A percentile compares a stretch with the other conserved stretches of the same genome.
Conservation (phyloP, 2,329 filamentous ascomycete species). For the Fusarium albosuccineum region DNA sequence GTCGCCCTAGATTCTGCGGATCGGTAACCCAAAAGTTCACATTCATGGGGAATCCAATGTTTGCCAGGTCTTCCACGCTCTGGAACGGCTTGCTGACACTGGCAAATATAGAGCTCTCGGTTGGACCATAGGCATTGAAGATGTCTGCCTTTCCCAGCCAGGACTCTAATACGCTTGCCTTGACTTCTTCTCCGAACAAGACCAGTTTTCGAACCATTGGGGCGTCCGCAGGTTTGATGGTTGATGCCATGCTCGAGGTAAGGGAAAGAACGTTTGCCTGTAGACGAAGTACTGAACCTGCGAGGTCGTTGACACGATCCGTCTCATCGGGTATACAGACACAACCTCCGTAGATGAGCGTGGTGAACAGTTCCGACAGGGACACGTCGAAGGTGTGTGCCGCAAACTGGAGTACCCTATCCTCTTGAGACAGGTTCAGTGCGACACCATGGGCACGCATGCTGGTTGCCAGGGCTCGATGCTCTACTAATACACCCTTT, state of each 20-base stretch:
- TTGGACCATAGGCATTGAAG: no score
- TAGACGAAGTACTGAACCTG: constrained; percentile 7
- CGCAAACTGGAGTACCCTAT: constrained; percentile 14
- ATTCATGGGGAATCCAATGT: no score
- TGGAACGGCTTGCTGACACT: neutral
- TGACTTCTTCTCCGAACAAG: constrained; percentile 16
- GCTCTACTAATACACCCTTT: constrained; percentile 14
- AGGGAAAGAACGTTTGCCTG: constrained; percentile 16
- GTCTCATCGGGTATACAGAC: constrained; percentile 17
- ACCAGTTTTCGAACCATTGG: constrained; percentile 13
- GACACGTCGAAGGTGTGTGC: constrained; percentile 13
- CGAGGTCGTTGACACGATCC: constrained; percentile 12
- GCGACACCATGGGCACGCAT: constrained; percentile 15
- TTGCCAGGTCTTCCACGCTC: no score
- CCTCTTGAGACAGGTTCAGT: constrained; percentile 1
- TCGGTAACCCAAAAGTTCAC: constrained; percentile 9
- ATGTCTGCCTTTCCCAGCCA: no score
- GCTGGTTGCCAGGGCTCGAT: constrained; percentile 12
- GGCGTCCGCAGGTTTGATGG: constrained; percentile 12
- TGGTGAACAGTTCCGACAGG: constrained; percentile 13
- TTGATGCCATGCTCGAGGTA: constrained; percentile 14
- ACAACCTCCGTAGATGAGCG: constrained; percentile 14
- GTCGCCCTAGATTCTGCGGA: constrained; percentile 9
- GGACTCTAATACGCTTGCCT: no score
- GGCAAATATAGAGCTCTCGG: no score